Base-by-base conservation (phyloP, 768 basidiomycete species). In the Lactarius indigo region DNA sequence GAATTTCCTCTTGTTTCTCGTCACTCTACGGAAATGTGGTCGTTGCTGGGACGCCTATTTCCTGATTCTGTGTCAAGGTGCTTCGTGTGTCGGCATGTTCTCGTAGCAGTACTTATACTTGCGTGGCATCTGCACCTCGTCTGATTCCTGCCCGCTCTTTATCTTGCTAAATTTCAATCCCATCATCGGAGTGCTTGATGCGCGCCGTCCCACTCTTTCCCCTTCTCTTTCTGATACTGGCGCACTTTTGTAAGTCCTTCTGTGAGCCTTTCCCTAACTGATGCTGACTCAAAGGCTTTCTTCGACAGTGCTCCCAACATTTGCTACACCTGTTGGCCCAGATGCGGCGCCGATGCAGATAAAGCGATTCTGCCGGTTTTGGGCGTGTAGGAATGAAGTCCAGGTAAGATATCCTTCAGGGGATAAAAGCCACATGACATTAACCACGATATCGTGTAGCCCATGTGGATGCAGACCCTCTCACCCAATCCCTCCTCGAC, bases 71-170 rank as follows among this genome's bases (percentile, higher is more conserved):
- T 31, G 31, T 47, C 33, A 30, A 61, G 55, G 17, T 39, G 55
- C 56, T 42, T 15, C 26, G 41, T 33, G 39, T 56, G 12, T 33
- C 33, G 26, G 3, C 23, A 35, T 58, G 35, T 50, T 50, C 5
- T n/a, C 17, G 8, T 15, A 8, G 44, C 28, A 31, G 65, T 66
- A 66, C 50, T 66, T 66, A 66, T 59, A 63, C 26, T 26, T 17
- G 30, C 39, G 7, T 35, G 26, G 18, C 15, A 17, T 28, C 3
- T n/a, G 18, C 26, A n/a, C n/a, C 3, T 0, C 23, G 9, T 8
- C 26, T 52, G 13, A 18, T 37, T 23, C 35, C 26, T 13, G 9
- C 18, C 9, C 61, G 37, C 47, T 52, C 1, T 58, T 59, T 42
- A 17, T 63, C 39, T 17, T 42, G 30, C 37, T 17, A 3, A 20